Evolutionary conservation across 2,329 filamentous ascomycete genomes (phyloP), one percentile per base, ranked within the genome.

Genomic region (Scytalidium lignicola): DNA sequence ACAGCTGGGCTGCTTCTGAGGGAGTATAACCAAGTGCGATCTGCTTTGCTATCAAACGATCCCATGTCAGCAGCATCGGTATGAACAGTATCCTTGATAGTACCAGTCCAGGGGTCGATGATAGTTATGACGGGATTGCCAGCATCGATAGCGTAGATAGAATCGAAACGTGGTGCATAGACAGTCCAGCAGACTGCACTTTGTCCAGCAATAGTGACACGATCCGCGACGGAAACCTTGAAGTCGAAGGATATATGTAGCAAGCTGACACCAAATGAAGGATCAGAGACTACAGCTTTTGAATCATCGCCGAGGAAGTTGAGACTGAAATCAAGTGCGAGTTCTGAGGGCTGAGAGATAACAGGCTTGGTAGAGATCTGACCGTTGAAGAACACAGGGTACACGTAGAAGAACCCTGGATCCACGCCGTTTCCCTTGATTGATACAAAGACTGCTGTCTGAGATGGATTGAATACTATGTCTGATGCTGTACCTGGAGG

Each of bases 401-500:
- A 58, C 29, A 46, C 41, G 32, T 47, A 49, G 44, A 56, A 51
- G 8, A n/a, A 43, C n/a, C 56, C 56, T 12, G 47, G 47, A 15
- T 42, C 41, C 5, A 41, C 28, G 17, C 41, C 41, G 47, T 81
- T 70, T 2, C 80, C 80, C 62, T 85, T 85, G 44, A 83, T 78
- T 1, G 75, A 80, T 0, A 74, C 68, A 48, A 75, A 72, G 1
- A 85, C 64, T 2, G 62, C 68, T 0, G 57, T 64, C 55, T 79
- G 70, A 45, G 83, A 77, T 0, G 64, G 62, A 0, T 75, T 76
- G 63, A 82, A 83, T 59, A 81, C 76, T 0, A 74, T 68, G 3
- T 83, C 78, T 0, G 79, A 80, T 1, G 82, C 70, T 0, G 75
- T 80, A 61, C 80, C 79, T 3, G 67, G 63, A 0, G 80, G 78